Conservation (phyloP, 768 basidiomycete genomes). For the Boletus rex-veris region DNA sequence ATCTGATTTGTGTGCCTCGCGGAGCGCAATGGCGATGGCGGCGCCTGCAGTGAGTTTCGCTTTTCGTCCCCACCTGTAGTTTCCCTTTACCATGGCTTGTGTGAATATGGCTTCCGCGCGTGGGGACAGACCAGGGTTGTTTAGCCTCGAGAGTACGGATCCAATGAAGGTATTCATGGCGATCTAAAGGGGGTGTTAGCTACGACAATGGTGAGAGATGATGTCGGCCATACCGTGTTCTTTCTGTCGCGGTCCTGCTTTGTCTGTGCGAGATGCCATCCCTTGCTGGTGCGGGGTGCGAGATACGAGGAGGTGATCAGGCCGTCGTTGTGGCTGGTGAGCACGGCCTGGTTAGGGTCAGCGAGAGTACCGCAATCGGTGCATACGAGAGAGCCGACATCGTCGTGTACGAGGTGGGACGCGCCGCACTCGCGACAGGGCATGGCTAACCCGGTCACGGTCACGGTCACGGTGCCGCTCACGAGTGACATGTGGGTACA, state of each 20-base stretch:
- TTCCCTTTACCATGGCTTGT: constrained; percentile 56
- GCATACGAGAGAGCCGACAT: constrained; percentile 61
- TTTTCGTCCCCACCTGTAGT: constrained; percentile 71
- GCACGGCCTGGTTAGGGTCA: constrained; percentile 58
- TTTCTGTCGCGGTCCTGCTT: constrained; percentile 61
- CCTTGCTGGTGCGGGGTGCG: constrained; percentile 45
- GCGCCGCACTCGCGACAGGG: constrained; percentile 55
- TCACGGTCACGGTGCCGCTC: too few relatives aligned
- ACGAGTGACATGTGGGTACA: too few relatives aligned
- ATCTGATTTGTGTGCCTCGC: constrained; percentile 67
- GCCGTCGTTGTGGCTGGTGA: constrained; percentile 46
- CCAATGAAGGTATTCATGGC: constrained; percentile 63
- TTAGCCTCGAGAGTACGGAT: constrained; percentile 56
- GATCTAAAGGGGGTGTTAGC: constrained; percentile 39
- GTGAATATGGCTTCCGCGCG: constrained; percentile 69
- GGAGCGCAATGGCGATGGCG: constrained; percentile 64
- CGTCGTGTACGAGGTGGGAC: constrained; percentile 51
- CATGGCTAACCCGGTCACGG: constrained; percentile 1
- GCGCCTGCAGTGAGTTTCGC: constrained; percentile 69
- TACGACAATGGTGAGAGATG: constrained; percentile 12
- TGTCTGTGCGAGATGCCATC: constrained; percentile 62
- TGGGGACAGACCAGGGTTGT: constrained; percentile 55
- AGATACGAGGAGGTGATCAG: constrained; percentile 39
- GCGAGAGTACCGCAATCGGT: constrained; percentile 67
- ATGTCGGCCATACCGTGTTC: constrained; percentile 47